Base-by-base conservation (phyloP, 2,329 filamentous ascomycete genomes). In the Ramularia collo-cygni region DNA sequence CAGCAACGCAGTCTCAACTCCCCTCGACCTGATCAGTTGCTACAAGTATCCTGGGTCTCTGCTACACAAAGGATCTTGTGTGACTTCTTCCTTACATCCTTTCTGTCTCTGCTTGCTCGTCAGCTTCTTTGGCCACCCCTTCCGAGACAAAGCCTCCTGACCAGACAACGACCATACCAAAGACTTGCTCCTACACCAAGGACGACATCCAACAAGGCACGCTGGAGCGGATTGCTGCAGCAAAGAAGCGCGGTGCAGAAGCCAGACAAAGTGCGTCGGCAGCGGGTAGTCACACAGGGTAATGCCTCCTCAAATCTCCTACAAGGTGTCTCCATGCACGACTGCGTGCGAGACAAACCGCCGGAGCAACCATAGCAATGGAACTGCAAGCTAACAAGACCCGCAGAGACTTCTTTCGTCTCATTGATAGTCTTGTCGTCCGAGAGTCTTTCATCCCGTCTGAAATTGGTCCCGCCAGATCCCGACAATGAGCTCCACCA, bases 31-130 rank as follows among this genome's bases (percentile, higher is more conserved):
- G 47, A 13, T 50, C 46, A 47, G 42, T 48, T 52, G 53, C 53
- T 59, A 59, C 55, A 58, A 58, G 54, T 57, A 59, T 48, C 45
- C 43, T 51, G 46, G 28, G 44, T 40, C 42, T 46, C 47, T 48
- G 33, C 51, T 53, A 42, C 55, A 60, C 57, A 60, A 60, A 60
- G 57, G 45, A 56, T 52, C 54, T 52, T 52, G 55, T 57, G 50
- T 50, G 49, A 56, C 51, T 49, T 44, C 46, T 52, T 44, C 46
- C 50, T 42, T 43, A 46, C 46, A 44, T 49, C 47, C 52, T 52
- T 53, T 51, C 51, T 52, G 48, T 50, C 47, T 55, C 49, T 48
- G 48, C 54, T 52, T 55, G 47, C 48, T 43, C 35, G 33, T 44
- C 46, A 40, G 32, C 46, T 42, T 45, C 46, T 52, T 55, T 56